Percentiles rank a stretch among this genome's conserved stretches.
phyloP scores from a whole-genome alignment of 176 grass and related monocot genomes.

The Triticum dicoccoides region DNA sequence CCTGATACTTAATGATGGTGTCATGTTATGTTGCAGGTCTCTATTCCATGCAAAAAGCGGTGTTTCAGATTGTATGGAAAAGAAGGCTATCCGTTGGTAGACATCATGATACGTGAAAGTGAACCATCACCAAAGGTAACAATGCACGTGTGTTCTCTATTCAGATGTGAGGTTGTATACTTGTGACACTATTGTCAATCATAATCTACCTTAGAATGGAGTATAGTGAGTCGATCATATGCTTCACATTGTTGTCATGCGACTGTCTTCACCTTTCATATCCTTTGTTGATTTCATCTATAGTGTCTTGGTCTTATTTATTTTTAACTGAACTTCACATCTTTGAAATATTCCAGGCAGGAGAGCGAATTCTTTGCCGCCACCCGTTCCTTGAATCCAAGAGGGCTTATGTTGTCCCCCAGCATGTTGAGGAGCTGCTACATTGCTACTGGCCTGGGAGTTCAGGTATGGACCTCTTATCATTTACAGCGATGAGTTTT shows the following conservation, averaged over 20 bases:
- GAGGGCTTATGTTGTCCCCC: constrained; percentile 90
- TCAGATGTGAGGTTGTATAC: constrained; percentile 14
- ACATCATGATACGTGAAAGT: constrained; percentile 86
- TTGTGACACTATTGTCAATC: constrained; percentile 4
- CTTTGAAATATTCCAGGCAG: constrained; percentile 55
- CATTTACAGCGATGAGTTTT: constrained; percentile 8
- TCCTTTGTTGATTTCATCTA: not conserved
- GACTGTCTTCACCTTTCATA: not conserved
- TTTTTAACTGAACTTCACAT: constrained; percentile 18
- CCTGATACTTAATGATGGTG: not conserved
- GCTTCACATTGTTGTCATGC: not conserved
- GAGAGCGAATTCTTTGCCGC: constrained; percentile 84
- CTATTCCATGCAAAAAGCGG: constrained; percentile 96
- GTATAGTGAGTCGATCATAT: not conserved
- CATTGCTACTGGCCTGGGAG: constrained; percentile 84
- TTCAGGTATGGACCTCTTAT: constrained; percentile 51
- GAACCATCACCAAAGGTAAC: constrained; percentile 83
- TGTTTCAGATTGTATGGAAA: constrained; percentile 89
- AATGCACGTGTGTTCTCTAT: not conserved
- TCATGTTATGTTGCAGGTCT: constrained; percentile 58
- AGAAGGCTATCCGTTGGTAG: constrained; percentile 92
- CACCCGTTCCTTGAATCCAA: constrained; percentile 98
- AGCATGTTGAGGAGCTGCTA: constrained; percentile 89
- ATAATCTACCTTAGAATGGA: constrained; percentile 8
- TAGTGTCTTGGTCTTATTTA: not conserved